A percentile compares a stretch with the other conserved stretches of the same genome.
Conservation (phyloP, 1,284 basidiomycete genomes). For the Papiliotrema flavescens region DNA sequence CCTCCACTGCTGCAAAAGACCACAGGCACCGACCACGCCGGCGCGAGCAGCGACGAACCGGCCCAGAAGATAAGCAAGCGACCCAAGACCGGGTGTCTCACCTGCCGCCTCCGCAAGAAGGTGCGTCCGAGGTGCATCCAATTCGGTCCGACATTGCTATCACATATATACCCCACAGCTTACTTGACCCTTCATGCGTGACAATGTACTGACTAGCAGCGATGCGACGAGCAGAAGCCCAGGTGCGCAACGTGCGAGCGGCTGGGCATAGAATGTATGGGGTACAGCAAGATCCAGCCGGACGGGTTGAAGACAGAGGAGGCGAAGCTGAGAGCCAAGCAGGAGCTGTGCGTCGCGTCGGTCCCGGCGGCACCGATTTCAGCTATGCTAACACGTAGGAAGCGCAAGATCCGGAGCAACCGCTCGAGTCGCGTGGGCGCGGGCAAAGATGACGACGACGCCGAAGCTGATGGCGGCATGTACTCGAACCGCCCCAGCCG, state of each 20-base stretch:
- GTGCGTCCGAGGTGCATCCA: constrained; percentile 2
- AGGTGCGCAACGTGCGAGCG: constrained; percentile 70
- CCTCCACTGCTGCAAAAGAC: too few species aligned
- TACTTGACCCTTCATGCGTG: too few species aligned
- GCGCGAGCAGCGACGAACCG: too few species aligned
- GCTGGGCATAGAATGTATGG: constrained; percentile 75
- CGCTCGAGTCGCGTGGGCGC: not conserved
- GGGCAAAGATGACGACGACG: too few species aligned
- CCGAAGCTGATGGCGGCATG: not conserved
- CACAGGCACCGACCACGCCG: too few species aligned
- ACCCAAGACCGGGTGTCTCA: constrained; percentile 20
- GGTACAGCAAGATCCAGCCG: constrained; percentile 74
- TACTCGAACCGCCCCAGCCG: too few species aligned
- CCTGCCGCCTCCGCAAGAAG: constrained; percentile 23
- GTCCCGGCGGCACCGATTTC: too few species aligned
- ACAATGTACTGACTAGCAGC: constrained; percentile 54
- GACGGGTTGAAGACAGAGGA: constrained; percentile 63
- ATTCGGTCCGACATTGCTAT: too few species aligned
- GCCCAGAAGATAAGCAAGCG: not conserved
- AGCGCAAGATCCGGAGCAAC: not conserved
- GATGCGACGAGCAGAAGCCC: constrained; percentile 70
- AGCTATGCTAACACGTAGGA: not conserved
- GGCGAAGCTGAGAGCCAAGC: constrained; percentile 1
- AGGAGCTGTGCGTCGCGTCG: constrained; percentile 1
- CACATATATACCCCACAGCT: too few species aligned